Conservation (phyloP, 495 filamentous ascomycete species). For the Xylaria scruposa region DNA sequence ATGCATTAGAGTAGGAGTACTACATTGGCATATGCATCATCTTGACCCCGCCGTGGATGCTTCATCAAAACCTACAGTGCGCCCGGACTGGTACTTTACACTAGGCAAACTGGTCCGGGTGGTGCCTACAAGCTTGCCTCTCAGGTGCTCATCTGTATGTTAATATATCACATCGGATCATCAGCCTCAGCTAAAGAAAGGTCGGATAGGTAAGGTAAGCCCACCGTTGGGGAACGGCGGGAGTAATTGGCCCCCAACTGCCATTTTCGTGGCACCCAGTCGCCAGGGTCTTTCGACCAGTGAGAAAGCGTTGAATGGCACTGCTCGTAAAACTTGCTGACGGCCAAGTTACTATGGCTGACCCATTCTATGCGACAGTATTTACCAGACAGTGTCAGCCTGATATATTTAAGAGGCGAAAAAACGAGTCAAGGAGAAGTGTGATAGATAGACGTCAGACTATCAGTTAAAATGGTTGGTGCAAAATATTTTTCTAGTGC, state of each 20-base stretch:
- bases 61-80: not conserved
- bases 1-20: conserved; percentile 5
- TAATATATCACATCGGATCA: conserved; percentile 6
- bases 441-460: conserved; percentile 4
- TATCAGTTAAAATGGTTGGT: not conserved
- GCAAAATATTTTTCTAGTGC: not conserved
- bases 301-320: conserved; percentile 3
- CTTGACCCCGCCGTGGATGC: not conserved
- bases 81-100: not conserved
- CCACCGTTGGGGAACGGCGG: conserved; percentile 22
- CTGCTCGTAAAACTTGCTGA: not conserved
- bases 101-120: not conserved
- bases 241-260: conserved; percentile 16
- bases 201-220: conserved; percentile 6
- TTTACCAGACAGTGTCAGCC: conserved; percentile 11
- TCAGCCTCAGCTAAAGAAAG: conserved; percentile 19
- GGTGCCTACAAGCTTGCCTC: not conserved
- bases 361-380: conserved; percentile 6
- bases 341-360: conserved; percentile 21
- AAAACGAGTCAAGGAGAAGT: not conserved
- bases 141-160: not conserved
- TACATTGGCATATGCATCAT: conserved; percentile 16
- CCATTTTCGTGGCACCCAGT: conserved; percentile 20
- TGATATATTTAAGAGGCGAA: not conserved
- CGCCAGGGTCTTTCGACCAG: conserved; percentile 13